Evolutionary conservation across 2,329 filamentous ascomycete genomes (phyloP).

Genomic region (Neonectria punicea): DNA sequence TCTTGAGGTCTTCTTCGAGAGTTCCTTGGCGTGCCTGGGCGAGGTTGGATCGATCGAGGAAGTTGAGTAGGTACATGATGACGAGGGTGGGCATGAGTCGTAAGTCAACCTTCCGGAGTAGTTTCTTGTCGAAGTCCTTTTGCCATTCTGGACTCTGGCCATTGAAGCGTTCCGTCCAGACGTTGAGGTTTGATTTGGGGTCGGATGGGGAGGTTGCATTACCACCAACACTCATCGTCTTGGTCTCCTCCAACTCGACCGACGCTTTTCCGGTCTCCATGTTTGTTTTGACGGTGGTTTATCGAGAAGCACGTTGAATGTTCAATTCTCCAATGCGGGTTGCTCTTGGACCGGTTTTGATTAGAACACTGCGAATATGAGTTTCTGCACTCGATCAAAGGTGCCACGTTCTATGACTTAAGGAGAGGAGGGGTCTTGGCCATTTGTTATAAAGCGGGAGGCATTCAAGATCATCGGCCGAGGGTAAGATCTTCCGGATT

Average conservation of each 20-base stretch:
- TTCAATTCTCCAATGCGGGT: not conserved
- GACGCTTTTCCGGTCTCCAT: constrained; percentile 29
- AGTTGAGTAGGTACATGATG: constrained; percentile 67
- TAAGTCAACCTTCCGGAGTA: constrained; percentile 62
- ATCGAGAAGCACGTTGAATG: too few relatives aligned
- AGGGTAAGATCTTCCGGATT: not conserved
- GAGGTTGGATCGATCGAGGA: constrained; percentile 64
- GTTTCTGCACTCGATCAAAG: not conserved
- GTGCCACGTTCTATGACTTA: not conserved
- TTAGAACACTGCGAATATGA: not conserved
- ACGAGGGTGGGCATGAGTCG: constrained; percentile 63
- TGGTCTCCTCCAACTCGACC: constrained; percentile 30
- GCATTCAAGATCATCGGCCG: not conserved
- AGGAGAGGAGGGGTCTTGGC: not conserved
- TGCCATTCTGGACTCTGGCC: constrained; percentile 33
- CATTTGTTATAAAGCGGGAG: not conserved
- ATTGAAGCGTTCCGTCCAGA: constrained; percentile 27
- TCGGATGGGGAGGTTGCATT: not conserved
- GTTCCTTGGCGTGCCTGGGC: constrained; percentile 65
- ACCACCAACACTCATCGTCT: not conserved
- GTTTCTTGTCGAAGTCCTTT: constrained; percentile 39
- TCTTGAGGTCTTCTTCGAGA: constrained; percentile 62
- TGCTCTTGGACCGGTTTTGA: not conserved
- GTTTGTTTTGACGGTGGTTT: not conserved
- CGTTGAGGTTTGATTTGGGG: constrained; percentile 16